Evolutionary conservation across 129 eudicot genomes (phyloP), one percentile per base, ranked within the genome.

Genomic region (Deinandra increscens): DNA sequence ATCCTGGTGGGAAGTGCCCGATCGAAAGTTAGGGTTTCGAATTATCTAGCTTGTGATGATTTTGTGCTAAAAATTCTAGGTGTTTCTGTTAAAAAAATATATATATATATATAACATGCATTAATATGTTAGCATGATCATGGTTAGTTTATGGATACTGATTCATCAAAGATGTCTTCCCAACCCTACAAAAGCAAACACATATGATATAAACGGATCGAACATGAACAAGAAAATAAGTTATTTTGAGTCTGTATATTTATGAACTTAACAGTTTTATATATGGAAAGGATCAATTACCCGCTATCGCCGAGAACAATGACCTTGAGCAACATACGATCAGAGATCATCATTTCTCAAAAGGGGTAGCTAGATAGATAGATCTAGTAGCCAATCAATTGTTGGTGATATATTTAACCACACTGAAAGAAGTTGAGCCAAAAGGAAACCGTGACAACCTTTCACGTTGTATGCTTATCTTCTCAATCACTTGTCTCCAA

Each of bases 281-380:
- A n/a, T n/a, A n/a, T 36, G 7, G 5, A 36, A 36, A 36, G 5
- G 6, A 14, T 1, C 4, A 58, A 69, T 53, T 3, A 90, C 97
- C 91, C 95, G 46, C 91, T 84, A 51, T 90, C 97, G 4, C 97
- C 97, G 13, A 90, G 91, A 66, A 90, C 89, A 36, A 90, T 87
- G 80, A 90, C 83, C 83, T 90, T 90, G 65, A 90, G 97, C 87
- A 90, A 79, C 71, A 86, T 81, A 66, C 97, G 79, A 60, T 82
- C 80, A 1, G 84, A 81, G 69, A 58, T 69, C 56, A 69, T 60
- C 95, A 87, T 87, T 49, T 58, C 55, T 33, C 37, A 9, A 17
- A 10, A 8, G 31, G 1, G 31, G 31, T 26, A 26, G 31, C 31
- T 26, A 75, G 66, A 7, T 43, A 13, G 17, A 53, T 26, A 75